phyloP scores from a whole-genome alignment of 2,329 filamentous ascomycete species.

The Tricladium varicosporioides region DNA sequence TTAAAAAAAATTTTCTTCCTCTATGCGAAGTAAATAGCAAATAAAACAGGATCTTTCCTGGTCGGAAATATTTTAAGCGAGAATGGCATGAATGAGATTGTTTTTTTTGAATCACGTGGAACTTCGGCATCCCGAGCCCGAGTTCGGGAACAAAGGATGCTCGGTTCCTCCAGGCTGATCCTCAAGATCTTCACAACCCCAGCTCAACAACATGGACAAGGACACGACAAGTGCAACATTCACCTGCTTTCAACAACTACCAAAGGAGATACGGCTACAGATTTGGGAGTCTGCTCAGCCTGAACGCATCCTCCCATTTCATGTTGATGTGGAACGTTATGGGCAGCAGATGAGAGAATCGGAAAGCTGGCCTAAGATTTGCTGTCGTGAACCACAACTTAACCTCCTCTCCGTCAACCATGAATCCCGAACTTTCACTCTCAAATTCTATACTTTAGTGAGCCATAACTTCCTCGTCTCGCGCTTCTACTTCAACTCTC shows the following conservation, averaged over 20 bases:
- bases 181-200: too few species aligned
- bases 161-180: too few species aligned
- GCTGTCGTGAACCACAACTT: neutral
- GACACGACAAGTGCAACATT: neutral
- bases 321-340: neutral
- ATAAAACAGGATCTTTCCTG: too few species aligned
- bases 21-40: too few species aligned
- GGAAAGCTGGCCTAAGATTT: neutral
- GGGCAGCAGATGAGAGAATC: neutral
- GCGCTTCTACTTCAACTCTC: neutral
- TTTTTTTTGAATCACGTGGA: too few species aligned
- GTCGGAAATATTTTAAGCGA: too few species aligned
- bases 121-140: too few species aligned
- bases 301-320: neutral
- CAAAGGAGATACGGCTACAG: neutral
- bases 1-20: too few species aligned
- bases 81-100: too few species aligned
- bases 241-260: neutral
- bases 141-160: too few species aligned
- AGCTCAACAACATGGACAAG: too few species aligned
- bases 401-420: neutral
- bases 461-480: neutral
- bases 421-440: neutral
- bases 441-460: neutral
- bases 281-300: neutral